Conservation (phyloP, 1,284 basidiomycete genomes). For the Paramarasmius palmivorus region DNA sequence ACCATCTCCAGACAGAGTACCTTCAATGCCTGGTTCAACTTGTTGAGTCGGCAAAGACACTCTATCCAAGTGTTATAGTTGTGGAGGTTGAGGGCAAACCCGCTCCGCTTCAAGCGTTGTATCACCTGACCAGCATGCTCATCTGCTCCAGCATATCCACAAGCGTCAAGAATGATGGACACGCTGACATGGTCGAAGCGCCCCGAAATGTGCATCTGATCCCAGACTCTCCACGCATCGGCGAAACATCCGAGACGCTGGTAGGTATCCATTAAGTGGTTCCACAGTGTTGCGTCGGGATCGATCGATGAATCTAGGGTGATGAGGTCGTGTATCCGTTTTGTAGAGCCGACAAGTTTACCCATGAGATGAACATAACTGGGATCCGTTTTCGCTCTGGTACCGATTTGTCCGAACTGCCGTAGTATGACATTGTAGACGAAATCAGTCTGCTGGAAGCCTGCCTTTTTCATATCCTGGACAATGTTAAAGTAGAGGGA, state of each 20-base stretch:
- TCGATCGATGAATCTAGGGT: slow-evolving; percentile 75
- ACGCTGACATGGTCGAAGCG: slow-evolving; percentile 67
- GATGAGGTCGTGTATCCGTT: slow-evolving; percentile 78
- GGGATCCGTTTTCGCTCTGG: slow-evolving; percentile 15
- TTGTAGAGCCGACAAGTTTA: slow-evolving; percentile 49
- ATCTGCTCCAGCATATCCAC: slow-evolving; percentile 60
- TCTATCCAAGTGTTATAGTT: slow-evolving; percentile 88
- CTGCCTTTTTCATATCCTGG: slow-evolving; percentile 77
- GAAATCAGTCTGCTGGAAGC: slow-evolving; percentile 54
- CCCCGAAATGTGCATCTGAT: slow-evolving; percentile 64
- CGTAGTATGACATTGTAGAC: slow-evolving; percentile 77
- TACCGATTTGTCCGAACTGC: slow-evolving; percentile 49
- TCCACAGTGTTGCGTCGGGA: slow-evolving; percentile 79
- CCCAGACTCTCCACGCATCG: slow-evolving; percentile 82
- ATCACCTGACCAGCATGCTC: slow-evolving; percentile 55
- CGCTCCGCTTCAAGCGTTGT: slow-evolving; percentile 47
- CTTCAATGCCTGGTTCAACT: slow-evolving; percentile 68
- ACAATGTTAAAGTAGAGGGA: slow-evolving; percentile 78
- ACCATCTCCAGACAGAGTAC: slow-evolving; percentile 69
- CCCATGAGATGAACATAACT: slow-evolving; percentile 26
- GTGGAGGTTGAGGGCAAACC: slow-evolving; percentile 55
- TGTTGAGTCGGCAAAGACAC: slow-evolving; percentile 75
- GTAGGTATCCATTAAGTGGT: slow-evolving; percentile 91
- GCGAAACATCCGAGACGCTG: slow-evolving; percentile 70
- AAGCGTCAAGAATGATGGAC: slow-evolving; percentile 84